Conservation (phyloP, 2,329 filamentous ascomycete species). For the Talaromyces islandicus region DNA sequence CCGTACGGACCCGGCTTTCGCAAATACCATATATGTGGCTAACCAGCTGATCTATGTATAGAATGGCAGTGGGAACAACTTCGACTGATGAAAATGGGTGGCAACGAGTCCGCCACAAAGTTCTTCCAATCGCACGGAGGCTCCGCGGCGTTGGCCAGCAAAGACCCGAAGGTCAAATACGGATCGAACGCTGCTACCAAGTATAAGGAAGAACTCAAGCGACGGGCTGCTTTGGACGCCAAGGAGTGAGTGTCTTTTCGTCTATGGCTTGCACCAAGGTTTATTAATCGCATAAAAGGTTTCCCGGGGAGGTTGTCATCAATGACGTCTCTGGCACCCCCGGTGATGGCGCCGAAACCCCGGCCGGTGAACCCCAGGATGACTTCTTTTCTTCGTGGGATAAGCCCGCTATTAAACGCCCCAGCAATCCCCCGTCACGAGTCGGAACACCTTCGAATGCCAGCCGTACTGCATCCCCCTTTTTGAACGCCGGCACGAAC, state of each 20-base stretch:
- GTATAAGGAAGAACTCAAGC: slow-evolving; percentile 95
- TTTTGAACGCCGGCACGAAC: slow-evolving; percentile 65
- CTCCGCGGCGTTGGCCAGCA: slow-evolving; percentile 87
- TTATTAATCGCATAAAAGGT: slow-evolving; percentile 47
- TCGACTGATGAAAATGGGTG: slow-evolving; percentile 94
- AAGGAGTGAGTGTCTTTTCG: slow-evolving; percentile 60
- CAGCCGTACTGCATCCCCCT: slow-evolving; percentile 80
- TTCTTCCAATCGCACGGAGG: slow-evolving; percentile 97
- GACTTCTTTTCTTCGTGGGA: slow-evolving; percentile 99
- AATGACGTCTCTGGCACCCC: slow-evolving; percentile 57
- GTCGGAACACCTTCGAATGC: slow-evolving; percentile 78
- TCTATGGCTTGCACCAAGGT: neutral
- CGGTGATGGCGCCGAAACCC: slow-evolving; percentile 63
- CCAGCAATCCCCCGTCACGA: slow-evolving; percentile 86
- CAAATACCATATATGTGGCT: neutral
- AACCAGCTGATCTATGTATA: slow-evolving; percentile 31
- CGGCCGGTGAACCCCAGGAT: slow-evolving; percentile 74
- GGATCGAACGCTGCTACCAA: slow-evolving; percentile 87
- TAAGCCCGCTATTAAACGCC: slow-evolving; percentile 93
- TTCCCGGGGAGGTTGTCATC: slow-evolving; percentile 78
- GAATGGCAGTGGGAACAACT: slow-evolving; percentile 99
- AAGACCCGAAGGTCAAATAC: slow-evolving; percentile 96
- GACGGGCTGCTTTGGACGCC: slow-evolving; percentile 74
- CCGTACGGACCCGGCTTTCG: slow-evolving; percentile 57
- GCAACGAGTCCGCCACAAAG: slow-evolving; percentile 96